Percentiles rank a stretch among this genome's conserved stretches.
phyloP scores from a whole-genome alignment of 148 eudicot species.

The Camellia granthamiana region DNA sequence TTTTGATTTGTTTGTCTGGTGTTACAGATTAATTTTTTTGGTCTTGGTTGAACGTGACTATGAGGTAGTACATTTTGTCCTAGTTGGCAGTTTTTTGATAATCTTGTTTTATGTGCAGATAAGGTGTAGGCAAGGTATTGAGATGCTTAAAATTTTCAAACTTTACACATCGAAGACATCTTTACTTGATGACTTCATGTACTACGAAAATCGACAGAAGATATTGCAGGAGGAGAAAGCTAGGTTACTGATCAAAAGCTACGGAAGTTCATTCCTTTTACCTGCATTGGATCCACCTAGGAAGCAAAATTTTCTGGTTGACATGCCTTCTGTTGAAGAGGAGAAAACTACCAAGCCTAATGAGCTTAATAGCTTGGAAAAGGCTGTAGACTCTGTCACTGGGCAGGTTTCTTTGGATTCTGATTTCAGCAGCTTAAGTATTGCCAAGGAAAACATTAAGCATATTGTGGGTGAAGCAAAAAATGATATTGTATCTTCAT shows the following conservation, averaged over 20 bases:
- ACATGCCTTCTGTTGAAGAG: conserved; percentile 36
- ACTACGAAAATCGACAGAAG: conserved; percentile 87
- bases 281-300: conserved; percentile 48
- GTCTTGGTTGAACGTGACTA: background rate
- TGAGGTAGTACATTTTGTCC: background rate
- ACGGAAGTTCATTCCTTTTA: conserved; percentile 32
- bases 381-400: conserved; percentile 16
- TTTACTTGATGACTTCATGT: conserved; percentile 88
- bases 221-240: conserved; percentile 78
- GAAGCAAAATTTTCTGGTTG: conserved; percentile 34
- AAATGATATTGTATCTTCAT: conserved; percentile 19
- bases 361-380: conserved; percentile 22
- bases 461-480: conserved; percentile 24
- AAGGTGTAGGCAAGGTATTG: conserved; percentile 67
- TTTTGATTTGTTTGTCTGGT: background rate
- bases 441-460: conserved; percentile 10
- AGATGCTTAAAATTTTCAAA: conserved; percentile 82
- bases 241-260: conserved; percentile 44
- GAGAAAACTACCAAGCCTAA: conserved; percentile 26
- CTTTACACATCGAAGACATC: conserved; percentile 65
- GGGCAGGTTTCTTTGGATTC: conserved; percentile 18
- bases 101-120: conserved; percentile 41
- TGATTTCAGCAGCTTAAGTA: conserved; percentile 11
- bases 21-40: background rate
- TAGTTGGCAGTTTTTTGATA: background rate